Evolutionary conservation across 345 rosid genomes (phyloP), one percentile per base, ranked within the genome.

Genomic region (Dovyalis caffra): DNA sequence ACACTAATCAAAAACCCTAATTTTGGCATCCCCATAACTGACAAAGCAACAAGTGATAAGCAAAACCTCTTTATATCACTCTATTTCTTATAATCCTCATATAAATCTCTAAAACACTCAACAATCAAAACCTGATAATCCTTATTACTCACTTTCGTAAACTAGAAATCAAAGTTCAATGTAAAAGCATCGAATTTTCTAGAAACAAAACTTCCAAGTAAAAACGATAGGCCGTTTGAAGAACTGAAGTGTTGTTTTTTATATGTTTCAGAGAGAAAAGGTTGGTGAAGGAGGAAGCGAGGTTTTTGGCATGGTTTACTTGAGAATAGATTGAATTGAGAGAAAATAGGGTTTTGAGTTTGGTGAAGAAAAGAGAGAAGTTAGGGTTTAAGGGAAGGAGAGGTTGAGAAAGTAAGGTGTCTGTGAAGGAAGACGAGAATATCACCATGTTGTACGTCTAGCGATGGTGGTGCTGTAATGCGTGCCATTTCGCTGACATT

Each of bases 401-500:
- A 58, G 87, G 85, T 33, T 77, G 84, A 76, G 69, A 81, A 64
- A 14, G 40, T 37, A 94, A 79, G 64, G 88, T 82, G 23, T 82
- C 85, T 7, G 79, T 34, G 79, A 81, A 92, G 18, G 86, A 72
- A 58, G 82, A 75, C 2, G 98, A 92, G 84, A 90, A 95, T 32
- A 86, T 70, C 64, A 95, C 86, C n/a, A 94, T 91, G 78, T 85
- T 88, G 90, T 95, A 91, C 23, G 97, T 95, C 82, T 89, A 95
- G 45, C 97, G 97, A 81, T 95, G 99, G 72, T 98, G 94, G 69
- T 95, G 96, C 84, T 95, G 99, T 64, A 92, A 66, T 49, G 99
- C 98, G 70, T 98, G 90, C 98, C 99, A 92, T 79, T 95, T 95
- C 14, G 97, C 94, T 3, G 99, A 95, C 99, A 95, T 95, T 43